Conservation (phyloP, 148 eudicot species). For the Limonium bicolor region DNA sequence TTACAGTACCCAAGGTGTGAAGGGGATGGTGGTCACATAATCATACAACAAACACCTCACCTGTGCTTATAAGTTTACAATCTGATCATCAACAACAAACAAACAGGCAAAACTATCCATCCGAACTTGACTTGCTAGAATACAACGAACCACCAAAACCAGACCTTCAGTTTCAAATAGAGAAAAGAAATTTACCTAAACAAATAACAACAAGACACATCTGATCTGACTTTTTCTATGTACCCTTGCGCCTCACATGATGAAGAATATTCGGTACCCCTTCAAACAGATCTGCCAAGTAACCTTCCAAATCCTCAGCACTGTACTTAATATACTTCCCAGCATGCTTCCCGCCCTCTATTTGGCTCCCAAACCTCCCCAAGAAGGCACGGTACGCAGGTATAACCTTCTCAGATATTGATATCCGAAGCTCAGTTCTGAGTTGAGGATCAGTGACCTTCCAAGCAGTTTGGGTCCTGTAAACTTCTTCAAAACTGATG, state of each 20-base stretch:
- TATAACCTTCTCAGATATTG: conserved; percentile 71
- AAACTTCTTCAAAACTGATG: conserved; percentile 76
- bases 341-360: conserved; percentile 66
- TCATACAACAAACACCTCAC: no score
- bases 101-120: no score
- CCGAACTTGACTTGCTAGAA: no score
- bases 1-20: no score
- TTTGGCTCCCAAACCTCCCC: conserved; percentile 71
- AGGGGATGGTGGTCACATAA: no score
- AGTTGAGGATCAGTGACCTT: conserved; percentile 89
- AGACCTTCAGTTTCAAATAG: no score
- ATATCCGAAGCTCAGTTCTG: conserved; percentile 76
- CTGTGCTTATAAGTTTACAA: no score
- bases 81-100: no score
- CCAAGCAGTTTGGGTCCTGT: conserved; percentile 79
- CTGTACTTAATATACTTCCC: conserved; percentile 88
- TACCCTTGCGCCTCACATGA: conserved; percentile 65
- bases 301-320: conserved; percentile 82
- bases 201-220: conserved; percentile 11
- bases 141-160: no score
- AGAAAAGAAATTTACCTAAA: conserved; percentile 31
- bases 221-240: no score
- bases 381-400: conserved; percentile 81
- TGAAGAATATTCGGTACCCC: conserved; percentile 63
- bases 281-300: conserved; percentile 70